Percentiles rank a stretch among this genome's conserved stretches.
These are phyloP conservation scores for Cyanodermella asteris DNA, from an alignment of 2,329 filamentous ascomycete genomes.

Conservation along the genomic window DNA sequence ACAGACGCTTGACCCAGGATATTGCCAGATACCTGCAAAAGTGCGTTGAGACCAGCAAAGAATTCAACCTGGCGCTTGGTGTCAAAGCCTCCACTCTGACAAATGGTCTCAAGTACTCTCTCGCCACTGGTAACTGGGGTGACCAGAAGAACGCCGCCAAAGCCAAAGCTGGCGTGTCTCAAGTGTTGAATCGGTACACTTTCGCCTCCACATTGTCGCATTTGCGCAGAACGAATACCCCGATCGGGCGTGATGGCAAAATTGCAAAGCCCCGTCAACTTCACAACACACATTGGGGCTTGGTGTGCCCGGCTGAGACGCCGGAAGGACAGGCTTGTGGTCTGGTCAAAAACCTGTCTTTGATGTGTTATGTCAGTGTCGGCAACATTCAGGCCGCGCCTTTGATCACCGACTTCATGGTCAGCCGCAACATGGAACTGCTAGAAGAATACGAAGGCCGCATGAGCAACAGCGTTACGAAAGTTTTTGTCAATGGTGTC, in stretches of 20 bases:
- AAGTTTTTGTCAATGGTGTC: slow-evolving; percentile 93
- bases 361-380: slow-evolving; percentile 97
- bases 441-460: slow-evolving; percentile 84
- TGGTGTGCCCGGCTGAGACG: slow-evolving; percentile 92
- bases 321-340: slow-evolving; percentile 97
- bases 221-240: slow-evolving; percentile 90
- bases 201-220: slow-evolving; percentile 93
- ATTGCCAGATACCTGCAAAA: slow-evolving; percentile 78
- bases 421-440: slow-evolving; percentile 84
- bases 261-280: slow-evolving; percentile 93
- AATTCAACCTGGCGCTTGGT: slow-evolving; percentile 78
- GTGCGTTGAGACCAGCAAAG: slow-evolving; percentile 69
- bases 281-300: slow-evolving; percentile 95
- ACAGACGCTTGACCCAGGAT: slow-evolving; percentile 77
- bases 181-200: slow-evolving; percentile 94
- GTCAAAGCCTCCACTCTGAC: slow-evolving; percentile 82
- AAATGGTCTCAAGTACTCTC: slow-evolving; percentile 85
- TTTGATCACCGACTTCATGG: slow-evolving; percentile 94
- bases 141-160: slow-evolving; percentile 96
- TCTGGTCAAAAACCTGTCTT: slow-evolving; percentile 86
- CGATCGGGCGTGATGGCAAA: slow-evolving; percentile 92
- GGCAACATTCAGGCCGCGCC: slow-evolving; percentile 74
- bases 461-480: slow-evolving; percentile 76
- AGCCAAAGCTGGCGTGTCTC: slow-evolving; percentile 88
- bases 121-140: slow-evolving; percentile 97